phyloP scores from a whole-genome alignment of 2,329 filamentous ascomycete genomes.

The Colletotrichum neosansevieriae region DNA sequence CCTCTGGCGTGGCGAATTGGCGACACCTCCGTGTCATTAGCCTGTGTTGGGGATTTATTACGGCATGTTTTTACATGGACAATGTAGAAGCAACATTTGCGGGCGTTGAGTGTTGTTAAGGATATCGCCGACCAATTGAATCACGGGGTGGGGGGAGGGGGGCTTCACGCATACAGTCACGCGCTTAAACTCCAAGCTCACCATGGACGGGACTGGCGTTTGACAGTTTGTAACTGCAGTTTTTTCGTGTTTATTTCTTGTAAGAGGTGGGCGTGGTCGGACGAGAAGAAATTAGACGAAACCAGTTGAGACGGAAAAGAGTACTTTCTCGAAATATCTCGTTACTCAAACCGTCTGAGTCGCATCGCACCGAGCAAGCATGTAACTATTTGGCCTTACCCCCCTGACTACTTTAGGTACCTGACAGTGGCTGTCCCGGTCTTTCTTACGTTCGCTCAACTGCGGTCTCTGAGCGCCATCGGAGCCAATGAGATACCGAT shows the following conservation, averaged over 20 bases:
- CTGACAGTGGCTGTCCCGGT: too few relatives aligned
- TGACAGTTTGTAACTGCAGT: background rate
- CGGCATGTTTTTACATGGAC: constrained; percentile 31
- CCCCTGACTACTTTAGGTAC: too few relatives aligned
- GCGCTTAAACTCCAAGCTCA: background rate
- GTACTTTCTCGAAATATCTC: too few relatives aligned
- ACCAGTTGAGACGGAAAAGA: too few relatives aligned
- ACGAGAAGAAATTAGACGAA: background rate
- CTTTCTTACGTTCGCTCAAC: too few relatives aligned
- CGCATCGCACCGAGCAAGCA: too few relatives aligned
- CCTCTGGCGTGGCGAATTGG: constrained; percentile 6
- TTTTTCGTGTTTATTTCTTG: background rate
- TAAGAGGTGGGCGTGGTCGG: background rate
- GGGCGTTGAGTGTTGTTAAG: constrained; percentile 27
- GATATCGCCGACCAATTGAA: constrained; percentile 33
- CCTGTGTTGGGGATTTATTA: constrained; percentile 19
- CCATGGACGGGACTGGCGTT: background rate
- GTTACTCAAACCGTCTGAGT: too few relatives aligned
- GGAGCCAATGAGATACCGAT: too few relatives aligned
- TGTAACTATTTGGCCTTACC: too few relatives aligned
- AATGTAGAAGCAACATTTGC: constrained; percentile 36
- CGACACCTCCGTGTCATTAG: constrained; percentile 10
- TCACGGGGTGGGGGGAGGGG: background rate
- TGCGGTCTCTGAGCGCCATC: too few relatives aligned
- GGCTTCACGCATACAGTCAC: background rate